Evolutionary conservation across 306 rosid genomes (phyloP).

Genomic region (Dryas octopetala): DNA sequence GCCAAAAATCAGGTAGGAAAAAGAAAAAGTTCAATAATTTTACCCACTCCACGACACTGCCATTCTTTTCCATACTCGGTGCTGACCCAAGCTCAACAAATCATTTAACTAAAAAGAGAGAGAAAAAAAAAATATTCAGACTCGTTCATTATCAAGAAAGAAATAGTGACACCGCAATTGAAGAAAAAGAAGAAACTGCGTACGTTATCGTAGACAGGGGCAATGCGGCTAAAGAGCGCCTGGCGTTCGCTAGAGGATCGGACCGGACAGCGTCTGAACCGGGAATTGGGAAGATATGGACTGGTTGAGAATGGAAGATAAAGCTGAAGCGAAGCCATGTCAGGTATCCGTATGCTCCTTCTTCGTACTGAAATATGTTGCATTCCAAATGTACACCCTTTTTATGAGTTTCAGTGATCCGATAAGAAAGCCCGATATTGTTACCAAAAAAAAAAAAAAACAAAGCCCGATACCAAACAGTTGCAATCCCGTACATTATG

Average conservation of each 20-base stretch:
- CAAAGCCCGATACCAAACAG: not conserved
- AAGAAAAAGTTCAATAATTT: not conserved
- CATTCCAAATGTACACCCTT: too few species aligned
- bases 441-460: too few species aligned
- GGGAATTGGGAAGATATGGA: conserved; percentile 21
- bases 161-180: not conserved
- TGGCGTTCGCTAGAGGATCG: conserved; percentile 56
- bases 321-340: conserved; percentile 31
- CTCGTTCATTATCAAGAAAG: not conserved
- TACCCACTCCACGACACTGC: conserved; percentile 83
- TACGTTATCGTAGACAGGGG: conserved; percentile 82
- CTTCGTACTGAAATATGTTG: not conserved
- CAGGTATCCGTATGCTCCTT: too few species aligned
- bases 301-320: conserved; percentile 25
- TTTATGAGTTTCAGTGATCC: not conserved
- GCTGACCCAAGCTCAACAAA: conserved; percentile 82
- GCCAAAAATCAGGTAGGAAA: not conserved
- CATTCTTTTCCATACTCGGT: conserved; percentile 92
- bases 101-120: conserved; percentile 57
- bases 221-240: conserved; percentile 74
- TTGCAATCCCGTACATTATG: not conserved
- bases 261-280: conserved; percentile 35
- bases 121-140: not conserved
- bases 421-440: not conserved
- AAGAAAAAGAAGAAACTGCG: conserved; percentile 17